Percentiles rank a stretch among this genome's conserved stretches.
These are phyloP conservation scores for Candida labiduridarum DNA, from an alignment of 1,139 yeast species.

Conservation along the genomic window DNA sequence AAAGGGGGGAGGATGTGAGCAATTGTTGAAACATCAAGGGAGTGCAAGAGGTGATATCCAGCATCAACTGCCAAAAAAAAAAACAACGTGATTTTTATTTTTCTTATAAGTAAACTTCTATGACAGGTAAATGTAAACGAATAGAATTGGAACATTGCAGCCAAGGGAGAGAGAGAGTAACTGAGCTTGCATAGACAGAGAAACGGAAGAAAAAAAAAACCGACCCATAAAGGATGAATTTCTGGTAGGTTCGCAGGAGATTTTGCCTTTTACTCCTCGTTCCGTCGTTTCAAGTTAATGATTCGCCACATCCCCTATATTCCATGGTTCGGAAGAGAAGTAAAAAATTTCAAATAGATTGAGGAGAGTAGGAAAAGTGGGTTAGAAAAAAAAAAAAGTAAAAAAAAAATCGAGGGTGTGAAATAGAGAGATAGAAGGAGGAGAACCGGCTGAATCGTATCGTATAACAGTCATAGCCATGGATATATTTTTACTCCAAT, in stretches of 20 bases:
- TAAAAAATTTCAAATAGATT: too few species aligned
- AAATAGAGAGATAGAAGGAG: neutral
- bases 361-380: too few species aligned
- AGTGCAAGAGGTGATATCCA: neutral
- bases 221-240: neutral
- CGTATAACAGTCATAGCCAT: neutral
- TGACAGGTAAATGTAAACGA: neutral
- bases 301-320: neutral
- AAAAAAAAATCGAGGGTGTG: neutral
- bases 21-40: neutral
- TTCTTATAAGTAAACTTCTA: too few species aligned
- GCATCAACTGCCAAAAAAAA: neutral
- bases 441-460: too few species aligned
- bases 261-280: too few species aligned
- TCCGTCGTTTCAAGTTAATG: neutral
- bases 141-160: neutral
- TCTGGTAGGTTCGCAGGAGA: neutral
- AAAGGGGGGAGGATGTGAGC: too few species aligned
- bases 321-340: neutral
- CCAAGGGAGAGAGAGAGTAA: neutral
- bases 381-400: neutral
- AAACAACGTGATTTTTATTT: constrained; percentile 2
- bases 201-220: neutral
- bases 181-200: neutral
- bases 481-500: neutral